Evolutionary conservation across 495 filamentous ascomycete species (phyloP), one percentile per base, ranked within the genome.

Genomic region (Aspergillus saccharolyticus): DNA sequence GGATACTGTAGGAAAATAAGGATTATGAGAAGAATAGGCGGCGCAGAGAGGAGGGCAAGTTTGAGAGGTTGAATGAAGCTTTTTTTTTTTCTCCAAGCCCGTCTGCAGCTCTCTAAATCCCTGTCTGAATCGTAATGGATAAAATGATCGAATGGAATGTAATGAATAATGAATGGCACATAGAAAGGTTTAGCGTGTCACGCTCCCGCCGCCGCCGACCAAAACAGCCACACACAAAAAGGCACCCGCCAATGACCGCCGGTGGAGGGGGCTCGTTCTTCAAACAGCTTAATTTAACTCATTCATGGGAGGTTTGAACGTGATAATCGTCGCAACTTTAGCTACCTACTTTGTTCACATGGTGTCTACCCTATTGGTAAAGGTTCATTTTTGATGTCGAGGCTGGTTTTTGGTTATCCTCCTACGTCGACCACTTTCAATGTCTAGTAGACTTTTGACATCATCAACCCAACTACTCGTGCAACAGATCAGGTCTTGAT

Each of bases 101-200:
- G n/a, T n/a, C n/a, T n/a, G n/a, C n/a, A n/a, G n/a, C 50, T 46
- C 25, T 60, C 49, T 51, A 51, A n/a, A 24, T 52, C 42, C 24
- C 17, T 42, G 51, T 28, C 30, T 22, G 20, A 4, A 17, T 19
- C 44, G 30, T 48, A 17, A 33, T 17, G 18, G 17, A 46, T 43
- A 57, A 30, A 45, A 50, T 54, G 17, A 44, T 51, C 43, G 47
- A 46, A 44, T 47, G 53, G 56, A 39, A 58, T 4, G 4, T 4
- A 28, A 28, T 28, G 4, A 3, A 28, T 28, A 9, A 28, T 28
- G 25, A 3, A 28, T 28, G 25, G 25, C 25, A 28, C 25, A 39
- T 57, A 53, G 58, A 44, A 61, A 44, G 58, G 51, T 61, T 66
- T 66, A 66, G 64, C 64, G 64, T 61, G 64, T 63, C 58, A 62